Base-by-base conservation (phyloP, 1,284 basidiomycete genomes). In the Ceratobasidium sp. region DNA sequence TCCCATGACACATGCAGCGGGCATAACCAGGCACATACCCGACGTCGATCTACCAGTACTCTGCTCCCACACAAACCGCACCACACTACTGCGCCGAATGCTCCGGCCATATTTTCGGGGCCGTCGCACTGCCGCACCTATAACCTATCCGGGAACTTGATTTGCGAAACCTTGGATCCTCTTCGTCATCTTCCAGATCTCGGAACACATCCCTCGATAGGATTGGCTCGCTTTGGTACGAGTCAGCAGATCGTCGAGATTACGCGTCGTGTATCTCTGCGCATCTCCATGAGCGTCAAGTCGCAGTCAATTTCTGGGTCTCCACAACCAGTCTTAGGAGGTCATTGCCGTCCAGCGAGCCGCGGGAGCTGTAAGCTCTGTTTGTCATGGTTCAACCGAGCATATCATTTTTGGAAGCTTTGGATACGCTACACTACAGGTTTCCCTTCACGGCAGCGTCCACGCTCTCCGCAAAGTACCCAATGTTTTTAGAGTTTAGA, bases 391-490 rank as follows among this genome's bases (percentile, higher is more conserved):
- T 45, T 45, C 43, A 18, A 45, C 16, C 43, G 16, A 10, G 43
- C 43, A 45, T 10, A 45, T 45, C 43, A 45, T 45, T 45, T 18
- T 3, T 14, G 6, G 43, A 3, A 45, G 18, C 36, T 39, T 39
- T 39, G 6, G 36, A 6, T 39, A 39, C 36, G 36, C 43, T 45
- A 45, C 43, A n/a, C 43, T 45, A 45, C 43, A 45, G 43, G 43
- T 85, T 85, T 76, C 92, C 92, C 84, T 89, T 92, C 77, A 96
- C 92, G 74, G 90, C 92, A 78, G 89, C 89, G 80, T 91, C 87
- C 71, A 96, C 91, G 78, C 89, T 89, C 82, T 93, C 87, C 36
- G 93, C 92, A 82, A 96, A 96, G 85, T 96, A 93, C 78, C 92
- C 90, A 77, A 98, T 89, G 85, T 99, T 99, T 79, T 84, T 81